Conservation (phyloP, 129 eudicot species). For the Pseudognaphalium luteoalbum region DNA sequence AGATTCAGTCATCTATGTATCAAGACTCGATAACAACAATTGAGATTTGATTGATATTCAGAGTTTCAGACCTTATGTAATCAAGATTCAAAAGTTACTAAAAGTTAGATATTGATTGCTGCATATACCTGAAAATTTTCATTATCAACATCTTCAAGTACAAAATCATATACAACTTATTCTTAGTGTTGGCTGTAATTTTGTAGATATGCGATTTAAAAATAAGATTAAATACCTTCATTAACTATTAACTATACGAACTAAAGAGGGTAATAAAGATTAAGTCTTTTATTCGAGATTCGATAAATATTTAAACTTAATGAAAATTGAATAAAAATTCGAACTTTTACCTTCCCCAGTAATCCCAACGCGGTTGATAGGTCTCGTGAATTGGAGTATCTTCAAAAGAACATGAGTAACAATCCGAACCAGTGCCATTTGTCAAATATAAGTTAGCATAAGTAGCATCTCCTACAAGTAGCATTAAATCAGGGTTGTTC, state of each 20-base stretch:
- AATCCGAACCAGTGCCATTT: constrained; percentile 91
- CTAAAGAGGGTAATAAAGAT: background rate
- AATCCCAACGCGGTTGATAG: constrained; percentile 99
- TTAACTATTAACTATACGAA: background rate
- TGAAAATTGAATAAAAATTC: background rate
- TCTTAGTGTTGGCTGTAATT: background rate
- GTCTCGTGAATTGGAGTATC: constrained; percentile 94
- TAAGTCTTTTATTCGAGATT: background rate
- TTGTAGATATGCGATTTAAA: too few species aligned
- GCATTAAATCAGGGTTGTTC: constrained; percentile 76
- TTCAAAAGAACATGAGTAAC: constrained; percentile 89
- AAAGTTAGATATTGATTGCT: background rate
- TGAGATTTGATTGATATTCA: background rate
- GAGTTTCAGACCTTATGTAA: background rate
- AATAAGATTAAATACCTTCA: background rate
- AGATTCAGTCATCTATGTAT: background rate
- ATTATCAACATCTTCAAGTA: background rate
- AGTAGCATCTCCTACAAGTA: constrained; percentile 81
- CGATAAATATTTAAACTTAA: background rate
- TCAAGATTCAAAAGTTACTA: background rate
- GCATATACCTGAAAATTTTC: background rate
- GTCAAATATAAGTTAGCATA: constrained; percentile 91
- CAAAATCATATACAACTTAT: background rate
- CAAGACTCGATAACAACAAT: background rate
- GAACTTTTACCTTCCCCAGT: constrained; percentile 86